Conservation (phyloP, 2,329 filamentous ascomycete genomes). For the Xylaria sp. region DNA sequence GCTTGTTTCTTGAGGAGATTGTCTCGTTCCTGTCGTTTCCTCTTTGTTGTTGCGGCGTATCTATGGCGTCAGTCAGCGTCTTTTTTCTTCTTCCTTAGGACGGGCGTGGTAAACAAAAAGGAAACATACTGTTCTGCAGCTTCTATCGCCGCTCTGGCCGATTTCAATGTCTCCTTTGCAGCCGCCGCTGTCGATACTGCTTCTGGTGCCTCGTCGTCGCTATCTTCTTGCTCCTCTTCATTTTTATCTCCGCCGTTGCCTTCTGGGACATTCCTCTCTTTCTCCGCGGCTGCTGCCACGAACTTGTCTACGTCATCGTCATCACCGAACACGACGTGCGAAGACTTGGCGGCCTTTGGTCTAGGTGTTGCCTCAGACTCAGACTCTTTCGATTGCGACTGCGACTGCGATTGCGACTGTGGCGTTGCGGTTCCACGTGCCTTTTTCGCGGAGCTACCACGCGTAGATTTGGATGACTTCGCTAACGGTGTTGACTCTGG, state of each 20-base stretch:
- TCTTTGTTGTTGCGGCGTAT: slow-evolving; percentile 62
- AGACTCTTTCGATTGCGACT: slow-evolving; percentile 29
- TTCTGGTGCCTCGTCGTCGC: slow-evolving; percentile 66
- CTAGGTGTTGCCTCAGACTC: slow-evolving; percentile 32
- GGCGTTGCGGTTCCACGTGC: not conserved
- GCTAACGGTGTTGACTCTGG: slow-evolving; percentile 38
- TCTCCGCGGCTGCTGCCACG: slow-evolving; percentile 44
- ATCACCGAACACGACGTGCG: slow-evolving; percentile 50
- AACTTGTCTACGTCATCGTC: slow-evolving; percentile 51
- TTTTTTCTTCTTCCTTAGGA: not conserved
- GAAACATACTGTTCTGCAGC: slow-evolving; percentile 63
- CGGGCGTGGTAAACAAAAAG: not conserved
- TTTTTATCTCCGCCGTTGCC: slow-evolving; percentile 34
- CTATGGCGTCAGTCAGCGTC: slow-evolving; percentile 49
- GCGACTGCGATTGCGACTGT: not conserved
- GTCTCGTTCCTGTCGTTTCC: slow-evolving; percentile 67
- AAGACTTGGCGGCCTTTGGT: slow-evolving; percentile 44
- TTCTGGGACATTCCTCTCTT: slow-evolving; percentile 24
- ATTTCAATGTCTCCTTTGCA: slow-evolving; percentile 59
- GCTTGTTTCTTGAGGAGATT: slow-evolving; percentile 66
- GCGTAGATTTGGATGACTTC: slow-evolving; percentile 43
- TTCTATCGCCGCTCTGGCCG: slow-evolving; percentile 59
- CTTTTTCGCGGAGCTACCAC: slow-evolving; percentile 44
- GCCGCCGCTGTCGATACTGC: slow-evolving; percentile 65
- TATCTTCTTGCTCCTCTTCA: slow-evolving; percentile 54